Base-by-base conservation (phyloP, 768 basidiomycete genomes). In the Pholiota microspora region DNA sequence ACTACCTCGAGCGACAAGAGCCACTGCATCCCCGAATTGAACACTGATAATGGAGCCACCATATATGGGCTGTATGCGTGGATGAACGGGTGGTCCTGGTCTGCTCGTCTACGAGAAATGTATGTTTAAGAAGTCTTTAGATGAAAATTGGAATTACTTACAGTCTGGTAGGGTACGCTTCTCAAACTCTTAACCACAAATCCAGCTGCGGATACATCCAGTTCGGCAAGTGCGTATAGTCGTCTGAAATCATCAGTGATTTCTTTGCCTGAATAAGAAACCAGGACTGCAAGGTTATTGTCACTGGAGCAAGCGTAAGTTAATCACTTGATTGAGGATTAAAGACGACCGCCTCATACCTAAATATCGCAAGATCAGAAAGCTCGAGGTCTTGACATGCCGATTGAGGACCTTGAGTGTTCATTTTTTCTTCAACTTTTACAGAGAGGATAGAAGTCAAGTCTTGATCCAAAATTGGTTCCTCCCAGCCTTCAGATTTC, bases 21-120 rank as follows among this genome's bases (percentile, higher is more conserved):
- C 84, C 16, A 90, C 82, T 1, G 88, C 83, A 67, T 92, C 89
- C 25, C 88, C 88, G 58, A 89, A 92, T 60, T 90, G 82, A 6
- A 89, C 77, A 29, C 79, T 76, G 34, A 84, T 69, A 7, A 89
- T 62, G 18, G 77, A 72, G 16, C 86, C 88, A n/a, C 74, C 75
- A n/a, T 75, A 70, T 21, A 88, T 68, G 15, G 84, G 72, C 50
- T 81, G 81, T 50, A 92, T 76, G 42, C 85, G 78, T 32, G 89
- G 86, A 63, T 89, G 88, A 56, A 84, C 82, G 0, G 88, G 87
- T 1, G 86, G 85, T 24, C 83, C 81, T 34, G 84, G 86, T 55
- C 77, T 75, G 27, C 82, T 80, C 18, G 82, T 88, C 89, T 89
- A 6, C 2, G 15, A 12, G 23, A 23, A 7, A 42, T 10, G 21